Evolutionary conservation across 495 filamentous ascomycete genomes (phyloP).

Genomic region (Chlorociboria aeruginascens): DNA sequence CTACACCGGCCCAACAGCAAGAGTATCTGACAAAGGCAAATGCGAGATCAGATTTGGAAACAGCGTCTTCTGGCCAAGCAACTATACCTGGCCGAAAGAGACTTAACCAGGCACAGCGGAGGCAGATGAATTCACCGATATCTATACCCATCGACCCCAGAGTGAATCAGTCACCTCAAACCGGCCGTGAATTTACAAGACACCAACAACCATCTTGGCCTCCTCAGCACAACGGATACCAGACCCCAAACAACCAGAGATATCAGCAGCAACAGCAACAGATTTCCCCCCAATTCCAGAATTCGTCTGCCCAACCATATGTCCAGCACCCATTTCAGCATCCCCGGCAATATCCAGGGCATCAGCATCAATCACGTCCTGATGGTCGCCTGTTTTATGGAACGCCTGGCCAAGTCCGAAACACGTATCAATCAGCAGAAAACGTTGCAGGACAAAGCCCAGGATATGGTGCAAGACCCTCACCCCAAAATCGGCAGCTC

Average conservation of each 20-base stretch:
- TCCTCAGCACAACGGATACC: slow-evolving; percentile 2
- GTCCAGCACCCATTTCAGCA: not conserved
- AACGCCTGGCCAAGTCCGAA: too few species aligned
- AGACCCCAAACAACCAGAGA: slow-evolving; percentile 7
- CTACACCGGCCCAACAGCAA: slow-evolving; percentile 3
- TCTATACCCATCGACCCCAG: slow-evolving; percentile 37
- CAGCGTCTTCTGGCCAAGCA: not conserved
- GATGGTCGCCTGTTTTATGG: too few species aligned
- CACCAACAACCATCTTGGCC: not conserved
- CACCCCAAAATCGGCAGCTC: slow-evolving; percentile 20
- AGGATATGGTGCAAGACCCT: not conserved
- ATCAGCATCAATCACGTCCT: slow-evolving; percentile 1
- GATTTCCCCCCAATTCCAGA: slow-evolving; percentile 8
- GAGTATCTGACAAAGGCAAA: not conserved
- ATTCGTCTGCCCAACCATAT: too few species aligned
- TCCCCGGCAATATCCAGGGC: slow-evolving; percentile 7
- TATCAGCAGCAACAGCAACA: slow-evolving; percentile 9
- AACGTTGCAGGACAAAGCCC: too few species aligned
- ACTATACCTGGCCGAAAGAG: slow-evolving; percentile 23
- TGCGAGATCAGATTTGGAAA: not conserved
- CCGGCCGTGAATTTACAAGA: slow-evolving; percentile 1
- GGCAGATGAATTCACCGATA: slow-evolving; percentile 39
- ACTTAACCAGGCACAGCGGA: slow-evolving; percentile 42
- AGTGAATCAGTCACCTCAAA: slow-evolving; percentile 8
- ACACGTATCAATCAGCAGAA: too few species aligned